phyloP scores from a whole-genome alignment of 179 eudicot genomes.

The Kewa caespitosa region DNA sequence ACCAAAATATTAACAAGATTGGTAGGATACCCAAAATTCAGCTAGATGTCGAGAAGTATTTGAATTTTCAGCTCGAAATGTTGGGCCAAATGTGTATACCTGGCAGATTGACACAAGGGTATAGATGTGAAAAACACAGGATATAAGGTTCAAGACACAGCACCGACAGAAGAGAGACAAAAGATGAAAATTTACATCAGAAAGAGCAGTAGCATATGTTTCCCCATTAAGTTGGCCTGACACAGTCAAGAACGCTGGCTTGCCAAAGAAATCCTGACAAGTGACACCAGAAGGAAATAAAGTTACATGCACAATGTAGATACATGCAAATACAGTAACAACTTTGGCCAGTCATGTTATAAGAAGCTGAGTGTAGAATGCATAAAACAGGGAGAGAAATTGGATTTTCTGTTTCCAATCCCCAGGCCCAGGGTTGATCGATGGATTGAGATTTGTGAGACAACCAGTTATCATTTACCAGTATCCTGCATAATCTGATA shows the following conservation, averaged over 20 bases:
- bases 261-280: constrained; percentile 99
- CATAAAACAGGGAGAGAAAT: background rate
- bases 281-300: constrained; percentile 20
- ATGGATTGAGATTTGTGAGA: constrained; percentile 3
- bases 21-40: constrained; percentile 79
- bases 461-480: background rate
- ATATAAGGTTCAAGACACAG: background rate
- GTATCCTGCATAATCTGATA: background rate
- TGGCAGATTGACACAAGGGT: constrained; percentile 33
- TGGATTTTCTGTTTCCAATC: background rate
- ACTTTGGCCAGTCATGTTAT: background rate
- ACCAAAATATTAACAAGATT: background rate
- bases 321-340: background rate
- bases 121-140: background rate
- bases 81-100: constrained; percentile 98
- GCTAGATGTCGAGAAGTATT: constrained; percentile 92
- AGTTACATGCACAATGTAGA: background rate
- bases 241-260: constrained; percentile 91
- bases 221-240: constrained; percentile 98
- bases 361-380: background rate
- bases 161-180: constrained; percentile 15
- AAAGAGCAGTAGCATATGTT: constrained; percentile 97
- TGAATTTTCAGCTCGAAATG: constrained; percentile 96
- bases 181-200: constrained; percentile 58
- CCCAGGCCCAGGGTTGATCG: background rate